phyloP scores from a whole-genome alignment of 345 rosid genomes.

The Hibiscus trionum region DNA sequence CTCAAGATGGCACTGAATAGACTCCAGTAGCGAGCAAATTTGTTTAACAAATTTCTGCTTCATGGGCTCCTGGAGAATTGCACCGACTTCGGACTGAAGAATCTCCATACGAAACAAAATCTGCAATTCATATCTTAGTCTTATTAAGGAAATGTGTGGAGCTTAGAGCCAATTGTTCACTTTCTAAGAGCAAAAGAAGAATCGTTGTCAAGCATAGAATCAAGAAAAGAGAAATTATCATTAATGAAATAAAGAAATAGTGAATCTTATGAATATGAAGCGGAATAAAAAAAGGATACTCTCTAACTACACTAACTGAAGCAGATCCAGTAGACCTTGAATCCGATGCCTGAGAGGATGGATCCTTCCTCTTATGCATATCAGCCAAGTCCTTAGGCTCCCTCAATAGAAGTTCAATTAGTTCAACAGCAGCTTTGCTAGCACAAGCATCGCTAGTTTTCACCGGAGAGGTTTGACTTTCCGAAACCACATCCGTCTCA shows the following conservation, averaged over 20 bases:
- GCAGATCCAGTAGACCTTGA: conserved; percentile 21
- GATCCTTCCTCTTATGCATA: conserved; percentile 31
- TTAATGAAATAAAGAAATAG: background rate
- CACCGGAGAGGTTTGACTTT: conserved; percentile 27
- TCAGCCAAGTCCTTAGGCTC: conserved; percentile 69
- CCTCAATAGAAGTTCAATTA: conserved; percentile 46
- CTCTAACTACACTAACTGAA: conserved; percentile 44
- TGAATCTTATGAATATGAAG: background rate
- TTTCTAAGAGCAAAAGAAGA: conserved; percentile 4
- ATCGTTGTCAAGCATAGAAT: background rate
- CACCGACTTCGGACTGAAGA: conserved; percentile 57
- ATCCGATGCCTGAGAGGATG: conserved; percentile 26
- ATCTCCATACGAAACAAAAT: conserved; percentile 93
- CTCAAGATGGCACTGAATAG: conserved; percentile 67
- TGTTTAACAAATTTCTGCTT: conserved; percentile 74
- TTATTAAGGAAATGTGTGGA: conserved; percentile 43
- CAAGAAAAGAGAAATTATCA: background rate
- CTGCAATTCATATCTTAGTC: conserved; percentile 74
- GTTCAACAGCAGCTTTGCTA: conserved; percentile 34
- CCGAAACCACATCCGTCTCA: conserved; percentile 31
- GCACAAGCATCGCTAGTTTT: conserved; percentile 24
- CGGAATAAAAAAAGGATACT: conserved; percentile 57
- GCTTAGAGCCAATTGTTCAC: conserved; percentile 3
- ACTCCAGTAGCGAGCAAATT: conserved; percentile 66
- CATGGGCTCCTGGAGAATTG: conserved; percentile 33